Conservation (phyloP, 2,329 filamentous ascomycete genomes). For the Sporothrix luriei region DNA sequence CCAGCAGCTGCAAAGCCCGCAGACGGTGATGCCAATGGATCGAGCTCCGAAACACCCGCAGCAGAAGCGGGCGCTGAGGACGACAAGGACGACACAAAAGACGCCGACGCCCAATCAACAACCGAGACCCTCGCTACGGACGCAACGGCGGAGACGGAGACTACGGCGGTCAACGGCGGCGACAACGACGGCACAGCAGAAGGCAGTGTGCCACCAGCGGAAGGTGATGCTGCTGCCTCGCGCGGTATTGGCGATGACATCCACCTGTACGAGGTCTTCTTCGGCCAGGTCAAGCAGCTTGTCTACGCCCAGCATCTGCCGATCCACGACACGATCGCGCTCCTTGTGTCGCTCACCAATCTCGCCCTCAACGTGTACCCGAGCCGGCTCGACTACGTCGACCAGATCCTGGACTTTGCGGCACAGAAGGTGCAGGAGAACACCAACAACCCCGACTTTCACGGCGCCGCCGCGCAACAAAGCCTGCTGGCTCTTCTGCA, state of each 20-base stretch:
- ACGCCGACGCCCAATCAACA: slow-evolving; percentile 42
- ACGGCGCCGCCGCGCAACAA: slow-evolving; percentile 82
- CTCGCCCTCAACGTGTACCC: slow-evolving; percentile 96
- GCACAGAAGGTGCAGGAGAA: slow-evolving; percentile 84
- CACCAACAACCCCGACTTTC: slow-evolving; percentile 91
- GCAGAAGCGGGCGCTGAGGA: slow-evolving; percentile 11
- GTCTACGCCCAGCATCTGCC: slow-evolving; percentile 88
- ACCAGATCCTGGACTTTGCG: slow-evolving; percentile 89
- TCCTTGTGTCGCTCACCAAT: slow-evolving; percentile 91
- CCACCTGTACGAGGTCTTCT: slow-evolving; percentile 95
- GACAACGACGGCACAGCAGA: slow-evolving; percentile 43
- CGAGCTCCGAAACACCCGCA: slow-evolving; percentile 39
- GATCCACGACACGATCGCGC: slow-evolving; percentile 90
- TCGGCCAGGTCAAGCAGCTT: slow-evolving; percentile 90
- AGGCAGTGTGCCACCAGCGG: neutral
- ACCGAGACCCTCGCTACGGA: slow-evolving; percentile 40
- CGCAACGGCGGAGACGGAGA: slow-evolving; percentile 52
- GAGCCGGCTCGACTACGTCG: slow-evolving; percentile 87
- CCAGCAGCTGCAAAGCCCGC: slow-evolving; percentile 35
- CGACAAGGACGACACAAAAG: slow-evolving; percentile 46
- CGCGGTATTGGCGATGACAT: slow-evolving; percentile 68
- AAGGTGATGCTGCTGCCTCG: slow-evolving; percentile 39
- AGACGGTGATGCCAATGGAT: slow-evolving; percentile 33
- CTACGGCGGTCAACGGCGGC: slow-evolving; percentile 53
- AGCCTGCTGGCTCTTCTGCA: slow-evolving; percentile 88